A percentile compares a stretch with the other conserved stretches of the same genome.
Conservation (phyloP, 148 eudicot species). For the Silene conica region DNA sequence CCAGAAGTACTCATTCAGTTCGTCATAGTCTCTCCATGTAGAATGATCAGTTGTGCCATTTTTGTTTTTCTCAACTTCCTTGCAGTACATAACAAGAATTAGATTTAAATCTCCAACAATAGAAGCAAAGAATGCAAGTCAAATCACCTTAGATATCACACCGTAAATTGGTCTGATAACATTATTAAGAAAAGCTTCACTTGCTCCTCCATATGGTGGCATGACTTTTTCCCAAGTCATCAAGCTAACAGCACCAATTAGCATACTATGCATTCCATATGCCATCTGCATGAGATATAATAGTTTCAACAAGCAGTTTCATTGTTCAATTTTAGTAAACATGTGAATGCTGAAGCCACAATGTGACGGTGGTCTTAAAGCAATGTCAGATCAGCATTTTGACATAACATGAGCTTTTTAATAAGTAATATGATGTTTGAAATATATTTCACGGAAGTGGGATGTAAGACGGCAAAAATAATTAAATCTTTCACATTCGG, state of each 20-base stretch:
- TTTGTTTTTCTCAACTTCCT: conserved; percentile 85
- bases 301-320: not conserved
- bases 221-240: conserved; percentile 71
- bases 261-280: conserved; percentile 79
- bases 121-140: conserved; percentile 6
- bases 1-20: conserved; percentile 95
- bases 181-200: conserved; percentile 64
- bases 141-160: conserved; percentile 62
- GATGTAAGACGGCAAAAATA: not conserved
- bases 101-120: conserved; percentile 18
- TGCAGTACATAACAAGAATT: conserved; percentile 27
- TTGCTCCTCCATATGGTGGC: conserved; percentile 83
- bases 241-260: conserved; percentile 74
- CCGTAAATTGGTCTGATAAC: conserved; percentile 67
- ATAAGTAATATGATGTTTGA: too few relatives aligned
- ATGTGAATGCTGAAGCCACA: not conserved
- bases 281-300: conserved; percentile 66
- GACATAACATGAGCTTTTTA: not conserved
- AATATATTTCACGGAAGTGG: not conserved
- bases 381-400: not conserved
- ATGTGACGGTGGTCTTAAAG: not conserved
- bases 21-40: conserved; percentile 96
- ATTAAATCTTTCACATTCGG: not conserved
- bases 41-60: conserved; percentile 85
- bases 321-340: not conserved